Percentiles rank a stretch among this genome's conserved stretches.
These are phyloP conservation scores for Brassica juncea DNA, from an alignment of 345 rosid species.

Conservation along the genomic window DNA sequence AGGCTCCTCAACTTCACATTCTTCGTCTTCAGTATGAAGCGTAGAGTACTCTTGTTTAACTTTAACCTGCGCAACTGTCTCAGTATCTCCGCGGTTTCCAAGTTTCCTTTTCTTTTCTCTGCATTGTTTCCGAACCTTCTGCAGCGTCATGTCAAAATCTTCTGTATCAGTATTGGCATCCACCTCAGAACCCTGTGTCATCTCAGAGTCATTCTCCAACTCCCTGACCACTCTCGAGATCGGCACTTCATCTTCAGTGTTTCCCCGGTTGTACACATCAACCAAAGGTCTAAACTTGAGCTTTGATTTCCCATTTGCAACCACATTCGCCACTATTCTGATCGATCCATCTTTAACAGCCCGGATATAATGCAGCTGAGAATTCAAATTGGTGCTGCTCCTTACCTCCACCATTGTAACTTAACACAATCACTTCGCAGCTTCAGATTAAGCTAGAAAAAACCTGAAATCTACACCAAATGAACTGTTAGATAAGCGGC, in stretches of 20 bases:
- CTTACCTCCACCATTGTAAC: constrained; percentile 58
- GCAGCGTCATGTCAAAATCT: constrained; percentile 52
- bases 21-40: constrained; percentile 40
- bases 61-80: constrained; percentile 11
- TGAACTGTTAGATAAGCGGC: neutral
- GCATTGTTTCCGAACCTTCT: constrained; percentile 52
- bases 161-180: constrained; percentile 25
- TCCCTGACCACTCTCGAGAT: constrained; percentile 42
- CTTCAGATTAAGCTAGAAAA: neutral
- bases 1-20: constrained; percentile 54
- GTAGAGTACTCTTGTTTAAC: constrained; percentile 30
- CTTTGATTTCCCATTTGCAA: constrained; percentile 45
- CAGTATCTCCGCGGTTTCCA: constrained; percentile 21
- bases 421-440: neutral
- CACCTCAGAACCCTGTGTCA: constrained; percentile 33
- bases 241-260: neutral
- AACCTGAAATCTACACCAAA: neutral
- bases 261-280: constrained; percentile 44
- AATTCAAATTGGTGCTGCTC: constrained; percentile 39
- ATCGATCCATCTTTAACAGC: constrained; percentile 45
- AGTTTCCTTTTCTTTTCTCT: constrained; percentile 60
- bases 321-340: constrained; percentile 41
- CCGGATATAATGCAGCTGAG: constrained; percentile 48
- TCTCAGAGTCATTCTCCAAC: constrained; percentile 9
- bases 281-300: constrained; percentile 49